Evolutionary conservation across 768 basidiomycete genomes (phyloP).

Genomic region (Pisolithus albus): DNA sequence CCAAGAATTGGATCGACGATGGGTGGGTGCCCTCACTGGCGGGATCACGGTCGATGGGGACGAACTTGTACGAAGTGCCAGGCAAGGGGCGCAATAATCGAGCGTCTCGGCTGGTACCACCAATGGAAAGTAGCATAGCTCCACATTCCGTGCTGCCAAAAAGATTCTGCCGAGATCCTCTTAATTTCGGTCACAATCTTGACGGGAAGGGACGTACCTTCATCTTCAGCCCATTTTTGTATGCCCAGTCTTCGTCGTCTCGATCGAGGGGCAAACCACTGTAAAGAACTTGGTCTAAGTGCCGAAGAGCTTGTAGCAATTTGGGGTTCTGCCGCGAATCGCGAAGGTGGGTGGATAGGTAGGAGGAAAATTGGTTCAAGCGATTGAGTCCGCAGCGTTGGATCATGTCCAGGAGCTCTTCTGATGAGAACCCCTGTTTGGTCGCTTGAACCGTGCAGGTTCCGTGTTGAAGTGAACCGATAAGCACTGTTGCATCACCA

Average conservation of each 20-base stretch:
- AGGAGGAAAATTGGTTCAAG: slow-evolving; percentile 67
- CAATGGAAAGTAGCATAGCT: slow-evolving; percentile 57
- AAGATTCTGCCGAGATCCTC: slow-evolving; percentile 44
- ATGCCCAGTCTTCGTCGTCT: slow-evolving; percentile 71
- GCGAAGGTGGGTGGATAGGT: slow-evolving; percentile 58
- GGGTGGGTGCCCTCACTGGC: slow-evolving; percentile 39
- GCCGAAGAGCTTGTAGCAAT: slow-evolving; percentile 48
- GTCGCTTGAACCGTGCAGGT: slow-evolving; percentile 69
- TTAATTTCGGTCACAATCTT: slow-evolving; percentile 17
- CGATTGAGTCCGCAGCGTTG: slow-evolving; percentile 61
- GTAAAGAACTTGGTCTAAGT: slow-evolving; percentile 59
- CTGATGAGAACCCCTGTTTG: slow-evolving; percentile 53
- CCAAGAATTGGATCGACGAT: slow-evolving; percentile 51
- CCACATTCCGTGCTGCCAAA: slow-evolving; percentile 82
- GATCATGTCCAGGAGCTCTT: slow-evolving; percentile 70
- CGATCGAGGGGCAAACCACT: slow-evolving; percentile 55
- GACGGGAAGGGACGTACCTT: slow-evolving; percentile 38
- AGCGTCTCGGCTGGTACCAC: slow-evolving; percentile 44
- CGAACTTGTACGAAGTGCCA: slow-evolving; percentile 60
- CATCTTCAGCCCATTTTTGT: slow-evolving; percentile 54
- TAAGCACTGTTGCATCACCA: slow-evolving; percentile 43
- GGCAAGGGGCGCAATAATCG: slow-evolving; percentile 52
- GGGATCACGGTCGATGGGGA: slow-evolving; percentile 42
- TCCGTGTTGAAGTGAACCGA: slow-evolving; percentile 67
- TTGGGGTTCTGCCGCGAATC: slow-evolving; percentile 53